Conservation (phyloP, 1,139 yeast species). For the Yamadazyma diddensiae region DNA sequence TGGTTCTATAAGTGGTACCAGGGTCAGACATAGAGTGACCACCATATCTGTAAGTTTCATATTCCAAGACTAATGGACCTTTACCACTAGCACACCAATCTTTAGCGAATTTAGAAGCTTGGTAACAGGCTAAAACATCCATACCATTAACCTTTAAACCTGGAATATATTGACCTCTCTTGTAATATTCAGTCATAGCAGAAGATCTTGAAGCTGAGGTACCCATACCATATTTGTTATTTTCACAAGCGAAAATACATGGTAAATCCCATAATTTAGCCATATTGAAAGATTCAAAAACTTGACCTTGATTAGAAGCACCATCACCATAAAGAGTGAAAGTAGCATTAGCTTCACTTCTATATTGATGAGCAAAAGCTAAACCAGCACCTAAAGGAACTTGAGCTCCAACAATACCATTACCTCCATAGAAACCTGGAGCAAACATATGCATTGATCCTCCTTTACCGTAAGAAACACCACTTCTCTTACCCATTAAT, state of each 20-base stretch:
- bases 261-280: constrained; percentile 99
- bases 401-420: constrained; percentile 99
- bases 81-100: constrained; percentile 93
- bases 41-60: constrained; percentile 98
- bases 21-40: constrained; percentile 99
- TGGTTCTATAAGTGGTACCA: constrained; percentile 98
- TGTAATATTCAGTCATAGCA: constrained; percentile 93
- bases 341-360: constrained; percentile 74
- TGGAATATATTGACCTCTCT: constrained; percentile 99
- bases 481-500: constrained; percentile 93
- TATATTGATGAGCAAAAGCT: constrained; percentile 95
- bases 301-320: constrained; percentile 99
- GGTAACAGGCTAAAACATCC: constrained; percentile 94
- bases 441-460: constrained; percentile 99
- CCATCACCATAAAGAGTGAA: constrained; percentile 97
- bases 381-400: constrained; percentile 97
- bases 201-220: constrained; percentile 96
- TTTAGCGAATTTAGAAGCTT: constrained; percentile 94
- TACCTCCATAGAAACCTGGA: constrained; percentile 95
- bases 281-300: constrained; percentile 96
- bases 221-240: constrained; percentile 99
- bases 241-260: constrained; percentile 92
- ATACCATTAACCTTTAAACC: constrained; percentile 98
- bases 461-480: constrained; percentile 97
- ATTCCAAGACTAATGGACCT: constrained; percentile 94